These are phyloP conservation scores for Pyrenula aspistea DNA, from an alignment of 495 filamentous ascomycete species.

Conservation along the genomic window DNA sequence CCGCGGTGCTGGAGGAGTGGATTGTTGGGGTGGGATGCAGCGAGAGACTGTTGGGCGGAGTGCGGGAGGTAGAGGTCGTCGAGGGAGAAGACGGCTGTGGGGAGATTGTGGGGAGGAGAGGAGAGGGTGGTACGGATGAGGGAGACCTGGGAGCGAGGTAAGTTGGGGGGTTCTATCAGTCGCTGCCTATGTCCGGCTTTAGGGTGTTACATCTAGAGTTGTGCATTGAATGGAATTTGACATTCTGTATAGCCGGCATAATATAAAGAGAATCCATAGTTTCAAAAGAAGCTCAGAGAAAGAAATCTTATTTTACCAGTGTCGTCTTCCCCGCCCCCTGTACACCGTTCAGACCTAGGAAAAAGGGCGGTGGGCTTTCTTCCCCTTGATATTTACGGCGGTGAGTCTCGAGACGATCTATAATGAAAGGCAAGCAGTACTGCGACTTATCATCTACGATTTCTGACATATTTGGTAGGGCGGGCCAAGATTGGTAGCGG, in stretches of 20 bases:
- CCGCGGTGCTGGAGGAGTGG: conserved; percentile 71
- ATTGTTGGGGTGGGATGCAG: conserved; percentile 53
- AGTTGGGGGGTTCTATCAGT: neutral
- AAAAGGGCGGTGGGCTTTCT: conserved; percentile 37
- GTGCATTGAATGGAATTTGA: too few species aligned
- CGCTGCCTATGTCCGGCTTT: too few species aligned
- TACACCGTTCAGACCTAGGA: conserved; percentile 51
- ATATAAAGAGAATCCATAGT: neutral
- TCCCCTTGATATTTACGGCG: conserved; percentile 18
- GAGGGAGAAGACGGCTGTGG: conserved; percentile 69
- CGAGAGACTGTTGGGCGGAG: conserved; percentile 57
- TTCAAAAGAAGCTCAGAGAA: neutral
- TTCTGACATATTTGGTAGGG: conserved; percentile 23
- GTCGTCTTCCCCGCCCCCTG: conserved; percentile 91
- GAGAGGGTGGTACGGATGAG: conserved; percentile 54
- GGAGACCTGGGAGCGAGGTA: conserved; percentile 34
- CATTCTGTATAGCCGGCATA: neutral
- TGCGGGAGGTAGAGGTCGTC: conserved; percentile 85
- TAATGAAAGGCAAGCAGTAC: conserved; percentile 75
- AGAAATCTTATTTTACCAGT: conserved; percentile 33
- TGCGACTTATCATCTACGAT: conserved; percentile 80
- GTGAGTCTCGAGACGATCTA: conserved; percentile 49
- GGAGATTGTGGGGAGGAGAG: conserved; percentile 51
- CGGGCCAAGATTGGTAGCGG: too few species aligned
- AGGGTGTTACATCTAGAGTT: too few species aligned